These are phyloP conservation scores for Phytopythium oedochilum DNA, from an alignment of 352 stramenopile species.

Conservation along the genomic window DNA sequence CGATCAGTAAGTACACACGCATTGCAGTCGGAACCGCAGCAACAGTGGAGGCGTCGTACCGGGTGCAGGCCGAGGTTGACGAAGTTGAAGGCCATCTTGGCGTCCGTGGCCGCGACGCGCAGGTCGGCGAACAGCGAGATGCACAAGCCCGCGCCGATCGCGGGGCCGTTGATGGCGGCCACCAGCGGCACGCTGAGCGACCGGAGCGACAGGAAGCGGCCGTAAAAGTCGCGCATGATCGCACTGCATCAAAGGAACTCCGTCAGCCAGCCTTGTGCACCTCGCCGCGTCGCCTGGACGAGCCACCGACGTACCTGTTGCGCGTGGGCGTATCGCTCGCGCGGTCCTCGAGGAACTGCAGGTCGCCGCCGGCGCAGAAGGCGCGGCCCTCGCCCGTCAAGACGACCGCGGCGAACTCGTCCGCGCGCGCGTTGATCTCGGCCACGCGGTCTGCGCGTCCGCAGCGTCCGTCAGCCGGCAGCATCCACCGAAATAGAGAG, in stretches of 20 bases:
- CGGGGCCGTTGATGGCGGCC: constrained; percentile 80
- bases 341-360: constrained; percentile 73
- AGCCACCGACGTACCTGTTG: constrained; percentile 62
- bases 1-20: too few species aligned
- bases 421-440: constrained; percentile 39
- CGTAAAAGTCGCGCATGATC: constrained; percentile 86
- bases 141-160: constrained; percentile 74
- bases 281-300: too few species aligned
- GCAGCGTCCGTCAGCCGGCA: too few species aligned
- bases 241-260: constrained; percentile 15
- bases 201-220: constrained; percentile 73
- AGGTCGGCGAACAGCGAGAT: constrained; percentile 85
- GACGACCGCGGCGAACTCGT: constrained; percentile 68
- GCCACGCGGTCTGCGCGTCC: constrained; percentile 38
- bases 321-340: constrained; percentile 54
- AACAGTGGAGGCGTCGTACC: constrained; percentile 14
- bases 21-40: too few species aligned
- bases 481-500: background rate
- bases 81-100: constrained; percentile 89
- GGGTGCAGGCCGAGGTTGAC: constrained; percentile 81
- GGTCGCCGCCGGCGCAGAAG: constrained; percentile 86
- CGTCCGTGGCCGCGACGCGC: constrained; percentile 48
- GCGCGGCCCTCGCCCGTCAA: constrained; percentile 67
- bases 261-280: too few species aligned
- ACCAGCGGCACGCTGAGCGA: constrained; percentile 78